phyloP scores from a whole-genome alignment of 75 land plant species.

The Pinus tabuliformis region DNA sequence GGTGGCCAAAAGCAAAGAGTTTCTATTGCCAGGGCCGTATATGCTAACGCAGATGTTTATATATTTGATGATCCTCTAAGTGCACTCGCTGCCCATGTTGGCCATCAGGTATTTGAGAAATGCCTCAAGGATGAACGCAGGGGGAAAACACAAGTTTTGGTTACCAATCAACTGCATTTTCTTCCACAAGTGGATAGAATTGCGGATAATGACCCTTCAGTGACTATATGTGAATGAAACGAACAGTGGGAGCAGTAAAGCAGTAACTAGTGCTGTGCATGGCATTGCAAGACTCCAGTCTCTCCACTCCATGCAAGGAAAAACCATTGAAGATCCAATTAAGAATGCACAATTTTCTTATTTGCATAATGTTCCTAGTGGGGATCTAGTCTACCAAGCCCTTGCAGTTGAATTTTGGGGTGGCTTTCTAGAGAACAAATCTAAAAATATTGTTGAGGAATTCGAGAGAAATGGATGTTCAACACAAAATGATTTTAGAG shows the following conservation, averaged over 20 bases:
- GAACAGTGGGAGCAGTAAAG: conserved; percentile 57
- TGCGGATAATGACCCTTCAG: conserved; percentile 46
- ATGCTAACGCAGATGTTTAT: too few relatives aligned
- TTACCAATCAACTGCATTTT: too few relatives aligned
- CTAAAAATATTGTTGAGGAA: conserved; percentile 9
- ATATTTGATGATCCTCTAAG: too few relatives aligned
- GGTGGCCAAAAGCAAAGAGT: too few relatives aligned
- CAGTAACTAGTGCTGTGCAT: conserved; percentile 44
- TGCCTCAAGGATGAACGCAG: too few relatives aligned
- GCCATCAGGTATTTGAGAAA: too few relatives aligned
- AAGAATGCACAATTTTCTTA: conserved; percentile 75
- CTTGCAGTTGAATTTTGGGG: conserved; percentile 90
- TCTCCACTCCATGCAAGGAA: conserved; percentile 55
- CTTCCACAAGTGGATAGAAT: too few relatives aligned
- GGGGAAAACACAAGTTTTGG: too few relatives aligned
- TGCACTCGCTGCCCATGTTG: too few relatives aligned
- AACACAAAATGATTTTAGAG: conserved; percentile 20
- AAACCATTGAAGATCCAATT: conserved; percentile 51
- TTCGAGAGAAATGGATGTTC: conserved; percentile 14
- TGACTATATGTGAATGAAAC: conserved; percentile 64
- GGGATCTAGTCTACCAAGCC: conserved; percentile 77
- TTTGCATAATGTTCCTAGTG: conserved; percentile 64
- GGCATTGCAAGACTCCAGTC: conserved; percentile 87
- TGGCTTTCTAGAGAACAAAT: conserved; percentile 54
- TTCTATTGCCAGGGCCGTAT: too few relatives aligned